phyloP scores from a whole-genome alignment of 2,329 filamentous ascomycete genomes.

The Talaromyces verruculosus region DNA sequence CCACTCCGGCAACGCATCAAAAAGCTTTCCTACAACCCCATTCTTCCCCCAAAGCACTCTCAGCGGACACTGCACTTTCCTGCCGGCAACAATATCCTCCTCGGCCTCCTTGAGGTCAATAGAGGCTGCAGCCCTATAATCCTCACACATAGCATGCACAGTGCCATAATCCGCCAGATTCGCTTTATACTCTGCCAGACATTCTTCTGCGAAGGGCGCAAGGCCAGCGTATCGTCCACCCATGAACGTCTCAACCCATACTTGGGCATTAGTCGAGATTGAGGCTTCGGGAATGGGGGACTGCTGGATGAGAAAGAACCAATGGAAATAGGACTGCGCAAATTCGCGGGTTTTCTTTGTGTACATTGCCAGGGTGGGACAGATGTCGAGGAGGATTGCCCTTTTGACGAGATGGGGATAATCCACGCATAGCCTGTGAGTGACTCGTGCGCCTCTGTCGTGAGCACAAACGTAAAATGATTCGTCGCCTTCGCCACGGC shows the following conservation, averaged over 20 bases:
- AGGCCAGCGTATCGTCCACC: conserved; percentile 35
- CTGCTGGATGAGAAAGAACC: conserved; percentile 59
- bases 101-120: conserved; percentile 55
- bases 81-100: conserved; percentile 46
- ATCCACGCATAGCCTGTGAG: conserved; percentile 56
- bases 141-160: conserved; percentile 55
- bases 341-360: conserved; percentile 45
- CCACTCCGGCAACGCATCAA: conserved; percentile 55
- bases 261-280: conserved; percentile 40
- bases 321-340: conserved; percentile 57
- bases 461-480: conserved; percentile 55
- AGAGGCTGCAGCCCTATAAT: conserved; percentile 56
- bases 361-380: conserved; percentile 58
- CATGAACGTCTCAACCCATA: conserved; percentile 48
- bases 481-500: conserved; percentile 35
- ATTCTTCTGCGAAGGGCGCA: conserved; percentile 36
- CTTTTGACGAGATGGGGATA: conserved; percentile 44
- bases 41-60: conserved; percentile 53
- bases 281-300: conserved; percentile 54
- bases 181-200: conserved; percentile 45
- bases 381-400: conserved; percentile 54
- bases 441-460: conserved; percentile 58
- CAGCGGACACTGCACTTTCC: conserved; percentile 49
- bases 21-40: conserved; percentile 52
- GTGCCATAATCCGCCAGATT: conserved; percentile 44